Conservation (phyloP, 1,284 basidiomycete species). For the Gymnopus androsaceus region DNA sequence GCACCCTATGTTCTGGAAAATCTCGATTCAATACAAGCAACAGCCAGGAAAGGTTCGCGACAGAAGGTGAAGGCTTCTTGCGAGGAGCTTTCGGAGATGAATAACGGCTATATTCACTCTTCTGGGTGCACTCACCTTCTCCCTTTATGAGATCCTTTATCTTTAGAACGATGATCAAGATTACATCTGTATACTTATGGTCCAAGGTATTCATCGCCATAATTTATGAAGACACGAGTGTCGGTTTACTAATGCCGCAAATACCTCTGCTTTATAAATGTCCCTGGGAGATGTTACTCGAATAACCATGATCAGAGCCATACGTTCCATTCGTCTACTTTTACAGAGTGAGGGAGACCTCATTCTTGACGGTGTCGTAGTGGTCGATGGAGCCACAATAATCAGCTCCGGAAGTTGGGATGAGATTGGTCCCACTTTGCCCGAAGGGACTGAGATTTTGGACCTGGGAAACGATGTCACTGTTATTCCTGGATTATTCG, state of each 20-base stretch:
- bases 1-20: no score
- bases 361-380: conserved; percentile 12
- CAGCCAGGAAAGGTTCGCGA: no score
- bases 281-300: not conserved
- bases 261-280: not conserved
- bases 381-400: conserved; percentile 11
- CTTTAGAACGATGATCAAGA: not conserved
- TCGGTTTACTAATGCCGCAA: conserved; percentile 3
- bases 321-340: conserved; percentile 12
- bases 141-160: conserved; percentile 5
- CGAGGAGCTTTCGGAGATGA: no score
- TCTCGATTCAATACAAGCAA: no score
- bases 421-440: not conserved
- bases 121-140: not conserved
- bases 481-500: conserved; percentile 15
- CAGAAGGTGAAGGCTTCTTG: no score
- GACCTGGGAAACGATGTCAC: conserved; percentile 16
- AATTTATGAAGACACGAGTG: not conserved
- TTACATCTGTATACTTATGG: not conserved
- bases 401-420: conserved; percentile 12
- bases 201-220: not conserved
- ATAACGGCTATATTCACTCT: no score
- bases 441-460: not conserved
- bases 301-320: conserved; percentile 4
- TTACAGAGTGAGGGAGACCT: conserved; percentile 5